phyloP scores from a whole-genome alignment of 805 yeast genomes.

The Priceomyces haplophilus region DNA sequence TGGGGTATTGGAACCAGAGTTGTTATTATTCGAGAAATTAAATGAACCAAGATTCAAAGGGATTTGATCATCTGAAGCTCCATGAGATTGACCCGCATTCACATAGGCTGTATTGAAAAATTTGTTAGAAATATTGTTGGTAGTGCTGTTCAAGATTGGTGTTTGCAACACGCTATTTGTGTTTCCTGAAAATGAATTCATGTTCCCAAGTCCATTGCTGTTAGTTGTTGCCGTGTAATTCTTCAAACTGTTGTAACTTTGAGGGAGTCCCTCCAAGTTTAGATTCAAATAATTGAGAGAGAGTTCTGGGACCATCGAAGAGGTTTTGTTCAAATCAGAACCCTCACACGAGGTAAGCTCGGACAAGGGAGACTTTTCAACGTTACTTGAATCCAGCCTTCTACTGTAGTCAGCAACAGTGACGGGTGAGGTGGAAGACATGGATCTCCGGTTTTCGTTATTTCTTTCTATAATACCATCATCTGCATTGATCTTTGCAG shows the following conservation, averaged over 20 bases:
- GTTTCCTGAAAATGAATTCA: not conserved
- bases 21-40: not conserved
- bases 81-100: slow-evolving; percentile 3
- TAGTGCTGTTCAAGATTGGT: slow-evolving; percentile 24
- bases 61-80: not conserved
- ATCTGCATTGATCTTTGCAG: not conserved
- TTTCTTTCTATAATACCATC: not conserved
- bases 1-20: not conserved
- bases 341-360: not conserved
- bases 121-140: slow-evolving; percentile 36
- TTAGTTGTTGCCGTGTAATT: not conserved
- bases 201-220: not conserved
- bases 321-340: not conserved
- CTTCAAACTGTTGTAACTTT: not conserved
- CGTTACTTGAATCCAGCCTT: not conserved
- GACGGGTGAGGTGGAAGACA: not conserved
- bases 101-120: slow-evolving; percentile 31
- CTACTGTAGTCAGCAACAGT: not conserved
- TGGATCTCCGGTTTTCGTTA: too few relatives aligned
- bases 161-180: slow-evolving; percentile 19
- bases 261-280: slow-evolving; percentile 6
- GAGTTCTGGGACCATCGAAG: slow-evolving; percentile 9
- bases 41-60: not conserved
- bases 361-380: not conserved
- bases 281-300: slow-evolving; percentile 11